Base-by-base conservation (phyloP, 306 rosid genomes). In the Cicer pinnatifidum region DNA sequence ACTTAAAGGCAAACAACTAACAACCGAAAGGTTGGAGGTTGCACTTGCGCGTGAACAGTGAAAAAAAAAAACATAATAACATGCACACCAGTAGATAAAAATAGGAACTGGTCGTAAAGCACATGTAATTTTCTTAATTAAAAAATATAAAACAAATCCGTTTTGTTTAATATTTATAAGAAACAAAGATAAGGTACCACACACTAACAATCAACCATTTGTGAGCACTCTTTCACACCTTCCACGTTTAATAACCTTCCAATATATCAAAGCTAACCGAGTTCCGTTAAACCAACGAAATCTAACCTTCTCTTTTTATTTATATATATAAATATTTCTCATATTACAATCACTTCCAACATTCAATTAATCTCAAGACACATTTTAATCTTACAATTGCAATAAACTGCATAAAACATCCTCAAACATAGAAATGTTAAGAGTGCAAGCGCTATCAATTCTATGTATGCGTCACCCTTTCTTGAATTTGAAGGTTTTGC, bases 381-480 rank as follows among this genome's bases (percentile, higher is more conserved):
- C 37, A 16, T 15, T 40, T 4, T 1, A 1, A 62, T n/a, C n/a
- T n/a, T n/a, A n/a, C n/a, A n/a, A n/a, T n/a, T n/a, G n/a, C n/a
- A n/a, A n/a, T n/a, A n/a, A n/a, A n/a, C n/a, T n/a, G n/a, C n/a
- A n/a, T n/a, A n/a, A n/a, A n/a, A n/a, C n/a, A n/a, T n/a, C n/a
- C n/a, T 13, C 60, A 33, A 48, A 6, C 0, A 1, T 69, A 48
- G 9, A 50, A 9, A 50, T 15, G 10, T 33, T 69, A 20, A 35
- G 11, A 69, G 15, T 71, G 41, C 67, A 71, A 41, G 76, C 67
- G 1, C 13, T 71, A 1, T 19, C 52, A 3, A 6, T 41, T 19
- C 41, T 54, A 0, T 48, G 1, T 54, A 3, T 1, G 12, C 13
- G 41, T 1, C 8, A 11, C 11, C n/a, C 48, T 15, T 40, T 19